Evolutionary conservation across 768 basidiomycete genomes (phyloP).

Genomic region (Termitomyces sp.): DNA sequence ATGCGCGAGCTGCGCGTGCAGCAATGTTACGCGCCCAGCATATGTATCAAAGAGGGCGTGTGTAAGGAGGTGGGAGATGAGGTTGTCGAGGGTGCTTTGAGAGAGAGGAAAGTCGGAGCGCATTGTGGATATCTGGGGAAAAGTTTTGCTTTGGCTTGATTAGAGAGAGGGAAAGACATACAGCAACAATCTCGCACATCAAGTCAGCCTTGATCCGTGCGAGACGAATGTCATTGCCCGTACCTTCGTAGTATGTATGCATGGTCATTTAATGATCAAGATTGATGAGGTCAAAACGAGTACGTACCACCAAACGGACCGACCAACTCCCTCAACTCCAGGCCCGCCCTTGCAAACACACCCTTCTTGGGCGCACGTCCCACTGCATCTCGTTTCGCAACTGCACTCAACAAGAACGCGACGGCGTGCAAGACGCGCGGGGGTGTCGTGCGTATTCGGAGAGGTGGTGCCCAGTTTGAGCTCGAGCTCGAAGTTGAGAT

Average conservation of each 20-base stretch:
- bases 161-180: constrained; percentile 24
- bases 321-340: constrained; percentile 37
- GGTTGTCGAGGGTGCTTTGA: constrained; percentile 40
- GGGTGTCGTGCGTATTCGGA: constrained; percentile 59
- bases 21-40: constrained; percentile 58
- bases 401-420: constrained; percentile 61
- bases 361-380: constrained; percentile 72
- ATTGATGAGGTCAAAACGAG: background rate
- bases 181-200: constrained; percentile 63
- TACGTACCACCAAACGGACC: constrained; percentile 23
- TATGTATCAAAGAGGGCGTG: constrained; percentile 50
- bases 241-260: background rate
- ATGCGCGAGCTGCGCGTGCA: constrained; percentile 73
- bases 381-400: constrained; percentile 66
- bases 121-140: constrained; percentile 54
- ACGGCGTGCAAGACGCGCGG: constrained; percentile 60
- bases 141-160: background rate
- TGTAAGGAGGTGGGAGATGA: constrained; percentile 62
- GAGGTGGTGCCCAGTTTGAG: constrained; percentile 12
- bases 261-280: background rate
- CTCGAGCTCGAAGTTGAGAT: constrained; percentile 19
- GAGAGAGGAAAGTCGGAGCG: constrained; percentile 66
- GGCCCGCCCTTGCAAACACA: constrained; percentile 62
- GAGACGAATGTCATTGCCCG: constrained; percentile 18
- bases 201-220: constrained; percentile 68